phyloP scores from a whole-genome alignment of 2,329 filamentous ascomycete species.

The Penicillium digitatum region DNA sequence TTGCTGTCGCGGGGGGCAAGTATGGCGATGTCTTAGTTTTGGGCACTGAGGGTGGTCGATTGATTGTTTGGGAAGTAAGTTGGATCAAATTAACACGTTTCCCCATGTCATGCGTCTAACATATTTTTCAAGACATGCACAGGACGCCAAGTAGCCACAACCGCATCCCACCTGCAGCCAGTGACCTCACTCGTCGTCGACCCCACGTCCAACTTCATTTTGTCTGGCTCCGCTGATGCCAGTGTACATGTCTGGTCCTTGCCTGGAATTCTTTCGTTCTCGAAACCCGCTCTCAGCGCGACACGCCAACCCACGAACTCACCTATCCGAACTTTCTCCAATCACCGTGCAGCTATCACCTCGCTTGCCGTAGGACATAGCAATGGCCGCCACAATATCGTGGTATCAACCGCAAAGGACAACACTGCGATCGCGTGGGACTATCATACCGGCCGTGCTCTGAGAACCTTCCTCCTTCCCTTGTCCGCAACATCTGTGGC shows the following conservation, averaged over 20 bases:
- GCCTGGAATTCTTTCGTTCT: constrained; percentile 65
- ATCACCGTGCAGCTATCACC: constrained; percentile 57
- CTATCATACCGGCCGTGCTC: constrained; percentile 69
- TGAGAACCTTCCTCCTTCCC: constrained; percentile 79
- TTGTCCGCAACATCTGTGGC: constrained; percentile 66
- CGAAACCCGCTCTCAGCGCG: constrained; percentile 41
- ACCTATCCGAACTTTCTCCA: constrained; percentile 69
- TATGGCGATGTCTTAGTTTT: constrained; percentile 62
- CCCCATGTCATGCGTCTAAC: constrained; percentile 6
- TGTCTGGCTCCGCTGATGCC: constrained; percentile 61
- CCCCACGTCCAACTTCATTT: constrained; percentile 55
- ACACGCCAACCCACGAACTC: constrained; percentile 50
- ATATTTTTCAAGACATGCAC: constrained; percentile 37
- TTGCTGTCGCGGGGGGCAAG: constrained; percentile 65
- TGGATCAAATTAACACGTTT: constrained; percentile 6
- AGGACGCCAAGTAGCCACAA: constrained; percentile 44
- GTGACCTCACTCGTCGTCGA: constrained; percentile 71
- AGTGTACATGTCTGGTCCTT: constrained; percentile 92
- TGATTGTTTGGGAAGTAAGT: constrained; percentile 89
- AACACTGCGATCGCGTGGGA: constrained; percentile 93
- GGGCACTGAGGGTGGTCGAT: constrained; percentile 77
- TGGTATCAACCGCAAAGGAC: constrained; percentile 77
- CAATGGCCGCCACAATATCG: constrained; percentile 70
- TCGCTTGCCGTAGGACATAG: constrained; percentile 61
- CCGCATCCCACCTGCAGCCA: constrained; percentile 42